Conservation (phyloP, 192 early-diverging fungal genomes). For the Backusella macrospora region DNA sequence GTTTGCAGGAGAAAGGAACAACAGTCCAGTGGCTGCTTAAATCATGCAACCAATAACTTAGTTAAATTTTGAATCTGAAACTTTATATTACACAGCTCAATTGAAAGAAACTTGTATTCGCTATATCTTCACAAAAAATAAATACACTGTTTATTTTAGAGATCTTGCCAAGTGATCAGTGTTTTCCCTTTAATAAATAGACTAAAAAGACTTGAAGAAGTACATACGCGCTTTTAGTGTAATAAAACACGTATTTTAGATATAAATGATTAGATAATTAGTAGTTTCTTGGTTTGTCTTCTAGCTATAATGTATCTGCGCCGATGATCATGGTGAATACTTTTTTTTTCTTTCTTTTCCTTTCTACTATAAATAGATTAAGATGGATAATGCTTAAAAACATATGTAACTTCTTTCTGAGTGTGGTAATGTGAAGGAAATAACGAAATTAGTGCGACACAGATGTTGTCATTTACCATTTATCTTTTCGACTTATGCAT, state of each 20-base stretch:
- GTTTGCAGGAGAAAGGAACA: not conserved
- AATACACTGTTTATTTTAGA: too few relatives aligned
- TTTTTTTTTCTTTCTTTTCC: not conserved
- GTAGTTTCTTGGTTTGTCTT: too few relatives aligned
- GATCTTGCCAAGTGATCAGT: too few relatives aligned
- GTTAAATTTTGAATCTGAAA: not conserved
- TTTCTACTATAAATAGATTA: constrained; percentile 4
- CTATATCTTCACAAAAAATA: too few relatives aligned
- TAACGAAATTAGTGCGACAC: not conserved
- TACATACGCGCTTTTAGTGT: too few relatives aligned
- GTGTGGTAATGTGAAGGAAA: not conserved
- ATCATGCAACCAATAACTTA: not conserved
- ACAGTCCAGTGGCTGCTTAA: constrained; percentile 11
- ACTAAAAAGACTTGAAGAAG: too few relatives aligned
- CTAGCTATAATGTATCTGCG: too few relatives aligned
- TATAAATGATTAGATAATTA: too few relatives aligned
- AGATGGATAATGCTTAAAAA: not conserved
- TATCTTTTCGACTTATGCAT: not conserved
- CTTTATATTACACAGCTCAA: not conserved
- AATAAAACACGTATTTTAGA: too few relatives aligned
- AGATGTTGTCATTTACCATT: not conserved
- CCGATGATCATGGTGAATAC: not conserved
- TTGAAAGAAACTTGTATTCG: not conserved
- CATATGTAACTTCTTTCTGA: not conserved
- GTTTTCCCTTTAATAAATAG: too few relatives aligned